Evolutionary conservation across 129 eudicot genomes (phyloP), one percentile per base, ranked within the genome.

Genomic region (Erigeron canadensis): DNA sequence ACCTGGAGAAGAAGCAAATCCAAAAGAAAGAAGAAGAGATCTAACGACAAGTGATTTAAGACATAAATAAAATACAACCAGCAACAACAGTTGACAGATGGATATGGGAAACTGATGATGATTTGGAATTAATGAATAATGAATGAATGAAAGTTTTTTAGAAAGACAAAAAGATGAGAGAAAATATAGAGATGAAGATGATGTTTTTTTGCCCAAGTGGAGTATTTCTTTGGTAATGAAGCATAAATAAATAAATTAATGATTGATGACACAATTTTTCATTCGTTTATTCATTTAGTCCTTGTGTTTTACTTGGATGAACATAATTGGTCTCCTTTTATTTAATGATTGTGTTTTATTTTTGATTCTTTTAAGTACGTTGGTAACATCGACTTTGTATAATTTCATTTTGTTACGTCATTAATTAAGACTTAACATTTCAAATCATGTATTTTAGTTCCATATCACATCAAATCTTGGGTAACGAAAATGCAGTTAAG

Each of bases 131-230:
- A 78, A 78, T 1, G 16, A 55, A 56, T 64, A 55, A 56, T 64
- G 72, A 75, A 55, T 54, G 79, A 40, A 67, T 67, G 37, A 55
- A 53, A 66, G 41, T 55, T 48, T 63, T 23, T 59, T 21, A 23
- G 45, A 71, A 75, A 79, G 56, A 54, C 72, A 48, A 45, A 48
- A 45, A 59, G 50, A 69, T 13, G 75, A 39, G 67, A 57, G 71
- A 54, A 76, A 47, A 28, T 28, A 28, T 28, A 45, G 28, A 18
- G 10, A 19, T 40, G 70, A 40, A 15, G 71, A 50, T 50, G 76
- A n/a, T n/a, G n/a, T n/a, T n/a, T n/a, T n/a, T 64, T 63, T 63
- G 77, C 71, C 54, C 82, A 78, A 71, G 70, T 55, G 77, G 78
- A 71, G 68, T 75, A 69, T 74, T 74, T 54, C 67, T 78, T 69